Conservation (phyloP, 768 basidiomycete genomes). For the Stropharia rugosoannulata region DNA sequence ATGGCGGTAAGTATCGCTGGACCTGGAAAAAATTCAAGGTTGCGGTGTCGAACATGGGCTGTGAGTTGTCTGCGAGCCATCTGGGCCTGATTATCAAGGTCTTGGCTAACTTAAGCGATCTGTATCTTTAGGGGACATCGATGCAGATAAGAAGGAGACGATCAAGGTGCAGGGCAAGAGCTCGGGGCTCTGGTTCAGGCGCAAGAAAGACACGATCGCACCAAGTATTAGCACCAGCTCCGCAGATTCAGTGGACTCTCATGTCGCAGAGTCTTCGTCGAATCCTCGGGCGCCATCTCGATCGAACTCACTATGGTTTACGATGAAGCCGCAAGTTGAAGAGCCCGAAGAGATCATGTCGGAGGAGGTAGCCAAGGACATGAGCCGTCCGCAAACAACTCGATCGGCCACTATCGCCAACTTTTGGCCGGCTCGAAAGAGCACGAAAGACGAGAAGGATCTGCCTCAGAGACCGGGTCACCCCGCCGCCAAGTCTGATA, state of each 20-base stretch:
- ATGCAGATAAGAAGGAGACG: constrained; percentile 54
- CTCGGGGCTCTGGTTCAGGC: constrained; percentile 52
- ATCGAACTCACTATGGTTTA: constrained; percentile 25
- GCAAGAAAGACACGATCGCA: constrained; percentile 38
- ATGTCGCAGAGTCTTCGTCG: not conserved
- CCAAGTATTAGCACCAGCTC: constrained; percentile 3
- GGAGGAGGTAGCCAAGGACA: constrained; percentile 8
- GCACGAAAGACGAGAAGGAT: constrained; percentile 29
- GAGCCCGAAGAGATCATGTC: constrained; percentile 28
- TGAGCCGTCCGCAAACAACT: constrained; percentile 12
- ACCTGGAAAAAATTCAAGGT: constrained; percentile 81
- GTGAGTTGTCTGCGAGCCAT: constrained; percentile 40
- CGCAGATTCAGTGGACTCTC: constrained; percentile 6
- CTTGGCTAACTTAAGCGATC: not conserved
- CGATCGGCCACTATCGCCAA: constrained; percentile 28
- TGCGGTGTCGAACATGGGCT: constrained; percentile 80
- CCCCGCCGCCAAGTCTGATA: constrained; percentile 29
- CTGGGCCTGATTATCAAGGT: not conserved
- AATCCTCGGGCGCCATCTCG: constrained; percentile 19
- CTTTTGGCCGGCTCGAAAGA: constrained; percentile 32
- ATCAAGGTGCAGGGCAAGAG: constrained; percentile 57
- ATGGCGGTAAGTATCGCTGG: constrained; percentile 79
- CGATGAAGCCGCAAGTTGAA: constrained; percentile 26
- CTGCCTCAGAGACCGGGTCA: constrained; percentile 21
- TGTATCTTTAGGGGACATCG: constrained; percentile 61